These are phyloP conservation scores for Juglanconis juglandina DNA, from an alignment of 2,329 filamentous ascomycete genomes.

Conservation along the genomic window DNA sequence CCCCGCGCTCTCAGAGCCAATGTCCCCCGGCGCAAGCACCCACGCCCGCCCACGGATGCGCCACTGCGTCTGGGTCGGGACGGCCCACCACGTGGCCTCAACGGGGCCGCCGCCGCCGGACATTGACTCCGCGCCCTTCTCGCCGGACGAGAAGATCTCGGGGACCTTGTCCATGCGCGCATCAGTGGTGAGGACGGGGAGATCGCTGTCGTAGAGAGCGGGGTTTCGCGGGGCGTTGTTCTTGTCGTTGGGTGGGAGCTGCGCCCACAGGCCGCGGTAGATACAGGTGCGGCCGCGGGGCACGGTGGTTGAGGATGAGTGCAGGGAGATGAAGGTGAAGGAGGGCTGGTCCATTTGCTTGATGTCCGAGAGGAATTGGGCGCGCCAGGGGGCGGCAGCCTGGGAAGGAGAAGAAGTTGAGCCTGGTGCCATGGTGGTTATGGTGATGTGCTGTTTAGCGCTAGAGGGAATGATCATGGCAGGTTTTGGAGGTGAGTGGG, in stretches of 20 bases:
- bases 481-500: background rate
- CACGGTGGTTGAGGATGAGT: constrained; percentile 35
- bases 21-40: constrained; percentile 64
- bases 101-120: constrained; percentile 64
- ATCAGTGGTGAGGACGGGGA: constrained; percentile 83
- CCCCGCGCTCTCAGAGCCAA: constrained; percentile 45
- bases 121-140: constrained; percentile 36
- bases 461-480: background rate
- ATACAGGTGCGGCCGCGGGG: constrained; percentile 75
- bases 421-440: constrained; percentile 22
- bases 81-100: constrained; percentile 83
- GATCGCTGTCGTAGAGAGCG: constrained; percentile 65
- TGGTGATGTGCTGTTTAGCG: constrained; percentile 18
- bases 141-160: constrained; percentile 59
- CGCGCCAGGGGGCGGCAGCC: constrained; percentile 50
- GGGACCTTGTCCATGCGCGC: constrained; percentile 78
- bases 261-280: constrained; percentile 79
- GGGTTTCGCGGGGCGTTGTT: constrained; percentile 73
- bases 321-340: constrained; percentile 51
- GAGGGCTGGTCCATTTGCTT: constrained; percentile 43
- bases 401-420: background rate
- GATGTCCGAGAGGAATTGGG: constrained; percentile 49
- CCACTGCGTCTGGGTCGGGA: constrained; percentile 74
- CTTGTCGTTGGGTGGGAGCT: constrained; percentile 64
- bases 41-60: constrained; percentile 73